Base-by-base conservation (phyloP, 371 early-diverging fungal species). In the Sporodiniella umbellata region DNA sequence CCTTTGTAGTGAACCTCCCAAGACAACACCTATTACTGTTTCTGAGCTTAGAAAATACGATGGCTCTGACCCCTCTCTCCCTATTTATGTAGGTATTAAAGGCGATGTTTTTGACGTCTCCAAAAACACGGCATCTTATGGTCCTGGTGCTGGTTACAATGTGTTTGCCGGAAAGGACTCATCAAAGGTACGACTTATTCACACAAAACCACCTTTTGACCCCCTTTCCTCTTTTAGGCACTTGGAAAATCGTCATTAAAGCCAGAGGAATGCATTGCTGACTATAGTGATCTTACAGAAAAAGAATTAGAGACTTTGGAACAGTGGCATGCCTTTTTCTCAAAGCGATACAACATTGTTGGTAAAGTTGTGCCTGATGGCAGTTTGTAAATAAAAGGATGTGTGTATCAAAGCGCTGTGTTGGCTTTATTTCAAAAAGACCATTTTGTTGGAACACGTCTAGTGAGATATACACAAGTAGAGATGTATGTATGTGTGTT, bases 131-230 rank as follows among this genome's bases (percentile, higher is more conserved):
- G 70, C 71, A 28, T 72, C 83, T 48, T 93, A 93, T 60, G 86
- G 84, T 15, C 73, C 77, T 25, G 86, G 78, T 17, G 72, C 74
- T 25, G 80, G 85, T 37, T 91, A 93, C 61, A 71, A 68, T 48
- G 77, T 82, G 48, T 92, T 93, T 66, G 70, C 89, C 19, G 92
- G 94, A 48, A 86, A 84, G 60, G 92, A 94, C 57, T 87, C 91
- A 8, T 84, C 84, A 24, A 75, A 72, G 68, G 84, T 84, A 77
- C 60, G 25, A 14, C 4, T 1, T 18, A 12, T 14, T 8, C 17
- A 22, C 19, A 30, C 22, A 3, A 33, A 39, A 39, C 28, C 2
- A 14, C 8, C 24, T 39, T 26, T 15, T 33, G 17, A 21, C 24
- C 15, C 12, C 14, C 18, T 7, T n/a, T n/a, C 18, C n/a, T 15